Evolutionary conservation across 2,329 filamentous ascomycete genomes (phyloP), one percentile per base, ranked within the genome.

Genomic region (Colletotrichum gloeosporioides): DNA sequence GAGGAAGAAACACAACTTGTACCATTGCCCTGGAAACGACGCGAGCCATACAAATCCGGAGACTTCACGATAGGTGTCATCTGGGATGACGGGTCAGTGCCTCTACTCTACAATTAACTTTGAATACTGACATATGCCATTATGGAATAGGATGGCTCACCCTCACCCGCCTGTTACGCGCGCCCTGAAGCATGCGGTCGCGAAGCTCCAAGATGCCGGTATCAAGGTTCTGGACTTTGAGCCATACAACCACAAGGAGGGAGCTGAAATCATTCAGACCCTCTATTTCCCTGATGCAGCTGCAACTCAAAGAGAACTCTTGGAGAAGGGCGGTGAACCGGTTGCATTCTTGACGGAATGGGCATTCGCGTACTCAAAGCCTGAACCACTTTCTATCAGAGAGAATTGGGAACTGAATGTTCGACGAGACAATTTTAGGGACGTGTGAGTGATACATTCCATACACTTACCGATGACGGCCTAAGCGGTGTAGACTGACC

Each of bases 1-100:
- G 82, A 85, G 7, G 77, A 81, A 4, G 87, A 88, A 64, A 86
- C 85, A 0, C 82, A 83, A 0, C 75, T 87, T 9, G 79, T 84
- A 2, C 85, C 86, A 6, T 64, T 87, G 4, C 85, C 86, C 0
- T 89, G 87, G 86, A 84, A 79, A 69, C 69, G 82, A 34, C 63
- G 79, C 78, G 15, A 67, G 13, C 59, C 77, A 1, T 78, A 75
- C 9, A 6, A 59, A 25, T 49, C 75, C 6, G 53, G 65, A 7
- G 64, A 77, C 12, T 39, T 80, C 16, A 79, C 76, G 0, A 53
- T 81, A 44, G 80, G 79, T 13, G 64, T 80, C 31, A 78, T 81
- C n/a, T 78, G 75, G 70, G 77, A 81, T 66, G 80, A 81, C 53
- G 79, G 77, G 77, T 79, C 69, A 75, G 76, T 74, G 32, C 8